Evolutionary conservation across 2,329 filamentous ascomycete genomes (phyloP).

Genomic region (Talaromyces verruculosus): DNA sequence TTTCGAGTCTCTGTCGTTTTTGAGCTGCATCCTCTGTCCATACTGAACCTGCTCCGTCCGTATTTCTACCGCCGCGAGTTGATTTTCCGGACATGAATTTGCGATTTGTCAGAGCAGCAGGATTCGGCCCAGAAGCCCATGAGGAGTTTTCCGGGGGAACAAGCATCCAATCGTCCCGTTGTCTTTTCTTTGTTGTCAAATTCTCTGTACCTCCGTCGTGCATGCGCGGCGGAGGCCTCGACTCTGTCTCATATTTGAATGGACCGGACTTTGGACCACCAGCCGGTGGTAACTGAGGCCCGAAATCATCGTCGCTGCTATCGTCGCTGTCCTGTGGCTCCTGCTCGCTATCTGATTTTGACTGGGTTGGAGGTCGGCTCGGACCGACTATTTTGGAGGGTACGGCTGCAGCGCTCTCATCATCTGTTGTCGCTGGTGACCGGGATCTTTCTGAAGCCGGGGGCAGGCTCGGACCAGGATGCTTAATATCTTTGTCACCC

Average conservation of each 20-base stretch:
- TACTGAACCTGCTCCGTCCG: conserved; percentile 54
- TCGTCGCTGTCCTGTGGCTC: conserved; percentile 32
- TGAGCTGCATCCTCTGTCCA: conserved; percentile 92
- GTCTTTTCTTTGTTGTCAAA: conserved; percentile 8
- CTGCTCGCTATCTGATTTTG: conserved; percentile 27
- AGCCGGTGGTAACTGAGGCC: conserved; percentile 32
- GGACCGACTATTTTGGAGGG: conserved; percentile 51
- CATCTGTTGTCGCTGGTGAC: neutral
- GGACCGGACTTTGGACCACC: neutral
- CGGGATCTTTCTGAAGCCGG: neutral
- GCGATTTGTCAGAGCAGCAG: conserved; percentile 74
- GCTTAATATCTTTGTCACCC: neutral
- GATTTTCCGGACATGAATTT: conserved; percentile 74
- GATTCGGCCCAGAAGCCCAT: conserved; percentile 65
- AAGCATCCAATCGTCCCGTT: conserved; percentile 78
- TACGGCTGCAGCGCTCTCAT: neutral
- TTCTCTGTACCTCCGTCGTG: neutral
- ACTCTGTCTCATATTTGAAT: neutral
- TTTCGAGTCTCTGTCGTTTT: conserved; percentile 74
- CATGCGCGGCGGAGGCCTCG: neutral
- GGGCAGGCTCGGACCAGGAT: neutral
- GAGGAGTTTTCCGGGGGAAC: conserved; percentile 59
- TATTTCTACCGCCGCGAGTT: conserved; percentile 46
- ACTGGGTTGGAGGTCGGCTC: conserved; percentile 50
- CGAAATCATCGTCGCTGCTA: conserved; percentile 43